Percentiles rank a stretch among this genome's conserved stretches.
phyloP scores from a whole-genome alignment of 2,329 filamentous ascomycete species.

The Dactylonectria macrodidyma region DNA sequence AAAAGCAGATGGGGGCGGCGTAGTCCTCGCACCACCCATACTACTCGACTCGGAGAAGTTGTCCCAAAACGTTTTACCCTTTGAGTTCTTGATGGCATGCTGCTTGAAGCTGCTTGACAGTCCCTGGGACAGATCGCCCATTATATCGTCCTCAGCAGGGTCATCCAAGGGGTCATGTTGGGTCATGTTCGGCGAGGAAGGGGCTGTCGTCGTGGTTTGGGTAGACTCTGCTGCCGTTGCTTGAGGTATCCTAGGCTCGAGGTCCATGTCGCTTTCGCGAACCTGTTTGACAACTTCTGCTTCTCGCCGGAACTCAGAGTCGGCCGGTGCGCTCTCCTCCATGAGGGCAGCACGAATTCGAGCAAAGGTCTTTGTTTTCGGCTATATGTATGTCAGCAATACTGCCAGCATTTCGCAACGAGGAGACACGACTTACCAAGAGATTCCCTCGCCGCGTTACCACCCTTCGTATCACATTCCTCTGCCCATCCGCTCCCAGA shows the following conservation, averaged over 20 bases:
- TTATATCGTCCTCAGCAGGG: slow-evolving; percentile 78
- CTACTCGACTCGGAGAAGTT: slow-evolving; percentile 79
- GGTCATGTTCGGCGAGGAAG: slow-evolving; percentile 79
- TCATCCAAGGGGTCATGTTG: slow-evolving; percentile 77
- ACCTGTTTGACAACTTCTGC: slow-evolving; percentile 97
- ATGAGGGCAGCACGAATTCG: slow-evolving; percentile 90
- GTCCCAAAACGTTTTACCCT: slow-evolving; percentile 81
- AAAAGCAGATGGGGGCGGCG: slow-evolving; percentile 77
- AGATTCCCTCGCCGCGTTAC: slow-evolving; percentile 93
- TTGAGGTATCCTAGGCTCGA: slow-evolving; percentile 62
- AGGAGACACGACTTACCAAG: slow-evolving; percentile 71
- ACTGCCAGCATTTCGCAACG: background rate
- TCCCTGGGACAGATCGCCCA: slow-evolving; percentile 67
- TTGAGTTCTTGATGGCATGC: slow-evolving; percentile 80
- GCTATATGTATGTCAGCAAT: slow-evolving; percentile 66
- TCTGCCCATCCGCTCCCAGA: slow-evolving; percentile 69
- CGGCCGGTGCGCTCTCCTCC: slow-evolving; percentile 89
- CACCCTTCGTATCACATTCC: slow-evolving; percentile 84
- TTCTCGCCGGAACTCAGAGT: slow-evolving; percentile 90
- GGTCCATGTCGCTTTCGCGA: slow-evolving; percentile 85
- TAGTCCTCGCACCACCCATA: slow-evolving; percentile 64
- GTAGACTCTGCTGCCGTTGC: slow-evolving; percentile 59
- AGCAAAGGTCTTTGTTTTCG: slow-evolving; percentile 96
- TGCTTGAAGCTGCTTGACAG: slow-evolving; percentile 81
- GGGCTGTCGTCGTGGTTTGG: slow-evolving; percentile 70